phyloP scores from a whole-genome alignment of 331 rosid genomes.

The Rosa hybrid region DNA sequence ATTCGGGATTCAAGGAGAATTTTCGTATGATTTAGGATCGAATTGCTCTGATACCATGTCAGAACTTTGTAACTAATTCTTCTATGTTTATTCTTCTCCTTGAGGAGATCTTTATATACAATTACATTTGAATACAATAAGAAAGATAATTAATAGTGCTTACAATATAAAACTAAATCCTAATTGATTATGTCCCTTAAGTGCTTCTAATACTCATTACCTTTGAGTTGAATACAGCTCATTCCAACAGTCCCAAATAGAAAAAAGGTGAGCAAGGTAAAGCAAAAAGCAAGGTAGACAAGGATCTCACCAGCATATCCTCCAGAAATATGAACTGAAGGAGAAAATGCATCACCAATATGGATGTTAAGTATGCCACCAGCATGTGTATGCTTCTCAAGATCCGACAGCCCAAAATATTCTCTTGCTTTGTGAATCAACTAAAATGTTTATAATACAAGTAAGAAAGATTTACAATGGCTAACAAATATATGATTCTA shows the following conservation, averaged over 20 bases:
- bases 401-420: constrained; percentile 69
- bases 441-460: constrained; percentile 36
- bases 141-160: no score
- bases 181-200: no score
- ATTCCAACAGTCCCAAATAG: constrained; percentile 4
- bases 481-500: constrained; percentile 1
- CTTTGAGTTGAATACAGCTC: no score
- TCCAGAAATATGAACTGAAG: constrained; percentile 50
- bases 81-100: no score
- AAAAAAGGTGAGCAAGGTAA: constrained; percentile 13
- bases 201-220: no score
- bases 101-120: no score
- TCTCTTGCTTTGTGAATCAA: constrained; percentile 87
- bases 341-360: constrained; percentile 75
- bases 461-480: constrained; percentile 28
- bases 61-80: no score
- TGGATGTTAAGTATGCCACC: constrained; percentile 79
- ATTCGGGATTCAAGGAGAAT: no score
- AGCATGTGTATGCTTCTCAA: constrained; percentile 71
- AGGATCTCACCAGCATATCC: constrained; percentile 81
- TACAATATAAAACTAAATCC: no score
- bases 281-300: constrained; percentile 20
- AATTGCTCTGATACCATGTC: no score
- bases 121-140: no score
- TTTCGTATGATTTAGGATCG: no score